Evolutionary conservation across 805 yeast genomes (phyloP).

Genomic region (Hanseniaspora pseudoguilliermondii): DNA sequence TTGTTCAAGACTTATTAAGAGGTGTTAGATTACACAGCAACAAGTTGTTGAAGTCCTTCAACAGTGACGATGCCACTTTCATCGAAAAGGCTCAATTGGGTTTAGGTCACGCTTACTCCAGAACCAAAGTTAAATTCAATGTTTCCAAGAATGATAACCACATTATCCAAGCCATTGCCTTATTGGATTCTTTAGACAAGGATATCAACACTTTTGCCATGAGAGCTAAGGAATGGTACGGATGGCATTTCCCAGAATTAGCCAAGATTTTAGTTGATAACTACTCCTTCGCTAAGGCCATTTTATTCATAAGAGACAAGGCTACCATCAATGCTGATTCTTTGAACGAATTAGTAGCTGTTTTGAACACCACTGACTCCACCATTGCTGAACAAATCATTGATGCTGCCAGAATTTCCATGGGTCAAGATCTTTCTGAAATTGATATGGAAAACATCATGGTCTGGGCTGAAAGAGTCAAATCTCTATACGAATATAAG

Average conservation of each 20-base stretch:
- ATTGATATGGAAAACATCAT: slow-evolving; percentile 85
- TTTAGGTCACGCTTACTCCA: slow-evolving; percentile 96
- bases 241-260: slow-evolving; percentile 97
- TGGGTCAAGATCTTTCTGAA: slow-evolving; percentile 97
- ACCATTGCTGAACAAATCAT: slow-evolving; percentile 82
- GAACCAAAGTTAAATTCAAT: slow-evolving; percentile 97
- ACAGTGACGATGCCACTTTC: slow-evolving; percentile 65
- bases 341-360: slow-evolving; percentile 79
- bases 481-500: slow-evolving; percentile 83
- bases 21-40: slow-evolving; percentile 86
- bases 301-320: slow-evolving; percentile 76
- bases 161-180: slow-evolving; percentile 96
- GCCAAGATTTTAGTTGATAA: slow-evolving; percentile 85
- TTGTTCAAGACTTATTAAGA: slow-evolving; percentile 88
- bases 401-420: slow-evolving; percentile 90
- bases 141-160: slow-evolving; percentile 98
- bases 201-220: slow-evolving; percentile 94
- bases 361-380: slow-evolving; percentile 76
- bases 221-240: slow-evolving; percentile 97
- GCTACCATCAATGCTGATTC: slow-evolving; percentile 65
- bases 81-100: slow-evolving; percentile 97
- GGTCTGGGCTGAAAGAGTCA: slow-evolving; percentile 88
- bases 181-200: slow-evolving; percentile 93
- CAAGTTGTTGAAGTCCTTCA: slow-evolving; percentile 74
- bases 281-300: slow-evolving; percentile 71